phyloP scores from a whole-genome alignment of 1,139 yeast species.

The Blastobotrys serpentis region DNA sequence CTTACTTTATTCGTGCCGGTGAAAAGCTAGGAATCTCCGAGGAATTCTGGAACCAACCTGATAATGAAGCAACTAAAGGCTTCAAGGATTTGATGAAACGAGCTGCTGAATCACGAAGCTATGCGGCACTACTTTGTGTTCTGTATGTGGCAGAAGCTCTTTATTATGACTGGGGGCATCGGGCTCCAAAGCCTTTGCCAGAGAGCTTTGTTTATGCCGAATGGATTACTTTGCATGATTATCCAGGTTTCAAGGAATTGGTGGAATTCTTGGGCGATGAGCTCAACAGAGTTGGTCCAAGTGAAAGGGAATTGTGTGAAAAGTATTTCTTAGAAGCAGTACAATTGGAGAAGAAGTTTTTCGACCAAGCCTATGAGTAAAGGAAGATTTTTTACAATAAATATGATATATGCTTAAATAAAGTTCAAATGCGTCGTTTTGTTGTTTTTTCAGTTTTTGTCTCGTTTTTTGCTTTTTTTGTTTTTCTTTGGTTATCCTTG shows the following conservation, averaged over 20 bases:
- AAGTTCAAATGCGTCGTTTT: background rate
- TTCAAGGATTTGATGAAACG: constrained; percentile 9
- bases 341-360: constrained; percentile 40
- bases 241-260: constrained; percentile 7
- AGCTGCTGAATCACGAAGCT: constrained; percentile 4
- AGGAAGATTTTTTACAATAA: background rate
- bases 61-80: constrained; percentile 1
- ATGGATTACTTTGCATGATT: constrained; percentile 12
- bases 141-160: constrained; percentile 38
- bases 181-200: constrained; percentile 73
- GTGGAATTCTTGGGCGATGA: constrained; percentile 8
- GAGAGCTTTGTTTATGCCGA: constrained; percentile 9
- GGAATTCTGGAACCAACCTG: background rate
- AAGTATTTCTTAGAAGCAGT: constrained; percentile 35
- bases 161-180: constrained; percentile 82
- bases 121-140: constrained; percentile 7
- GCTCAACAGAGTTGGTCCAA: constrained; percentile 12
- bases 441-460: too few relatives aligned
- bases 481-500: too few relatives aligned
- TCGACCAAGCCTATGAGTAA: constrained; percentile 9
- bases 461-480: too few relatives aligned
- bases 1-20: constrained; percentile 12
- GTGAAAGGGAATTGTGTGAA: background rate
- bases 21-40: constrained; percentile 7
- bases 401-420: background rate